Conservation (phyloP, 352 stramenopile genomes). For the Phytophthora boehmeriae region DNA sequence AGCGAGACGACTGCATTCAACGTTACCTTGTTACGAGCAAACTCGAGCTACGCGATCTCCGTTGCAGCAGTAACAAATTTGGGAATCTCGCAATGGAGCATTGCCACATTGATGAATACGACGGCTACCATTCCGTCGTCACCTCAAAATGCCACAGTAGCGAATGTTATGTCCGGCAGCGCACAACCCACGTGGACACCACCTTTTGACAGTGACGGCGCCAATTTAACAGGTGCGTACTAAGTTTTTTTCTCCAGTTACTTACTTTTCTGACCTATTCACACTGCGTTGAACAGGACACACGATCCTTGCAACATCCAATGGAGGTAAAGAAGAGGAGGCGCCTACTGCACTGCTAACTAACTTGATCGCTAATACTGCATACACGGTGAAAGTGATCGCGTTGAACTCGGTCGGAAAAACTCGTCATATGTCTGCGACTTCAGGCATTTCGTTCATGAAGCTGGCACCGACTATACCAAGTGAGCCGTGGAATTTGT, state of each 20-base stretch:
- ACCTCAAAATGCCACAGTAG: slow-evolving; percentile 34
- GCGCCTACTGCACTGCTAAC: slow-evolving; percentile 28
- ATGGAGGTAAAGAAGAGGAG: slow-evolving; percentile 19
- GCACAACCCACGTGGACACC: slow-evolving; percentile 41
- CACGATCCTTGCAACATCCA: slow-evolving; percentile 21
- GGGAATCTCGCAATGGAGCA: slow-evolving; percentile 46
- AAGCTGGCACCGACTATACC: slow-evolving; percentile 34
- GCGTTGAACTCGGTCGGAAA: slow-evolving; percentile 39
- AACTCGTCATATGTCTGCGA: slow-evolving; percentile 10
- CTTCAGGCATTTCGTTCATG: slow-evolving; percentile 43
- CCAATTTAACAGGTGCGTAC: slow-evolving; percentile 43
- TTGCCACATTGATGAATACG: slow-evolving; percentile 28
- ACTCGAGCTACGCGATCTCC: slow-evolving; percentile 38
- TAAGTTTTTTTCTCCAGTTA: background rate
- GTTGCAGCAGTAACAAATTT: slow-evolving; percentile 47
- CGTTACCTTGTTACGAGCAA: slow-evolving; percentile 34
- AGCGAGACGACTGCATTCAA: slow-evolving; percentile 29
- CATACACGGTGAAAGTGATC: slow-evolving; percentile 61
- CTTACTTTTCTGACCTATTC: background rate
- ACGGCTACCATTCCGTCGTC: slow-evolving; percentile 32
- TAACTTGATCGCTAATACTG: slow-evolving; percentile 36
- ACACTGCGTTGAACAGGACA: slow-evolving; percentile 24
- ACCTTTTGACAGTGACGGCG: slow-evolving; percentile 52
- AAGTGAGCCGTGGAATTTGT: slow-evolving; percentile 41
- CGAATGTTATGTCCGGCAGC: slow-evolving; percentile 43